Base-by-base conservation (phyloP, 768 basidiomycete genomes). In the Termitomyces sp. region DNA sequence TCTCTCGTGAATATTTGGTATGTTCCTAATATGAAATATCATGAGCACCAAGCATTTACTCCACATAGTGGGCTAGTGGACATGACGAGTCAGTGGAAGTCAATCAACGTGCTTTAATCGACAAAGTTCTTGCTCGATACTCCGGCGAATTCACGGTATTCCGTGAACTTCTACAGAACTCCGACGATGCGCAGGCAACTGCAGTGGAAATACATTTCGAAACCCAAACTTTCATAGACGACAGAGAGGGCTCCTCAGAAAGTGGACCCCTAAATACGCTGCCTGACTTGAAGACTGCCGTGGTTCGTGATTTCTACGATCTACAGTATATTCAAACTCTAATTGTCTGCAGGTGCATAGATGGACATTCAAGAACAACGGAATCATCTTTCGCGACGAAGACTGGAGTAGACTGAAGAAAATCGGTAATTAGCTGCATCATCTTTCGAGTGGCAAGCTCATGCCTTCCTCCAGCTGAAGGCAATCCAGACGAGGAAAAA, bases 51-150 rank as follows among this genome's bases (percentile, higher is more conserved):
- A 52, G 5, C 31, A 52, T 15, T 51, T 23, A 41, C 18, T 39
- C n/a, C 33, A 23, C 29, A 20, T 54, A 81, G 80, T 81, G 79
- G 80, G 77, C 72, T 38, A 70, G 66, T 54, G 89, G 89, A 16
- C 77, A 85, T 59, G 89, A 91, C 63, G 89, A 91, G 64, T 81
- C 86, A 0, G 88, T 94, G 0, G 89, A 95, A 70, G 94, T 96
- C 43, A 96, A 96, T 69, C 95, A 96, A 67, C 83, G 95, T 18
- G 94, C 94, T n/a, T 76, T 97, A 54, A 96, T 98, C 50, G 95
- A 97, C 77, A 98, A 94, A 72, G 92, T 98, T 22, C 83, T 99
- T 20, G 94, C 96, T 10, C 79, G 96, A 23, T 99, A 99, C 72
- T 91, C 89, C 12, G 95, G 93, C 50, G 94, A 97, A 74, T 91